Conservation (phyloP, 2,329 filamentous ascomycete species). For the Claviceps pusilla region DNA sequence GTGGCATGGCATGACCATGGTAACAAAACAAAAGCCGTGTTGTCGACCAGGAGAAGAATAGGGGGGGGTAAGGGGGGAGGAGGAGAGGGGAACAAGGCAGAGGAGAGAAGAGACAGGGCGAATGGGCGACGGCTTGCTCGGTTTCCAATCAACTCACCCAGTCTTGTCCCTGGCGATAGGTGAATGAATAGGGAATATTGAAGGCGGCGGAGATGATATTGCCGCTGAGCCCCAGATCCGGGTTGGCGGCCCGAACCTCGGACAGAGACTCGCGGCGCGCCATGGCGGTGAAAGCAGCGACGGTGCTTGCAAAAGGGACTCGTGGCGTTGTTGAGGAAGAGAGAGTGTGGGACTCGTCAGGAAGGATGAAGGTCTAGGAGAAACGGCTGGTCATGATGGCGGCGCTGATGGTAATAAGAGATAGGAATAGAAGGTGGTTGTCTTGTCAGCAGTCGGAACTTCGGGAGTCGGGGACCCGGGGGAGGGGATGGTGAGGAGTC, state of each 20-base stretch:
- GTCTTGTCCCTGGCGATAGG: conserved; percentile 42
- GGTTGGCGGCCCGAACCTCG: conserved; percentile 40
- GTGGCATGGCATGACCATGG: background rate
- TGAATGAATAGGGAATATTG: conserved; percentile 44
- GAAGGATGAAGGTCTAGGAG: background rate
- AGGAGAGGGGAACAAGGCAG: background rate
- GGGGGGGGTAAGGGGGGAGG: too few relatives aligned
- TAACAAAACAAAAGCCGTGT: background rate
- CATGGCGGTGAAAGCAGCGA: conserved; percentile 13
- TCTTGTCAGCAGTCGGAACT: background rate
- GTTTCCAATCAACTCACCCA: conserved; percentile 34
- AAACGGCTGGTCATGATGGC: background rate
- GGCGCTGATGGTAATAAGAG: conserved; percentile 3
- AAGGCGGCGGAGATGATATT: conserved; percentile 53
- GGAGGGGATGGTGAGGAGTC: background rate
- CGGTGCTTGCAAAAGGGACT: background rate
- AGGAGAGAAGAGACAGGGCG: background rate
- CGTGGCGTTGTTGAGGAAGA: background rate
- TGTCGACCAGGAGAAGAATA: background rate
- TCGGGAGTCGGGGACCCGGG: background rate
- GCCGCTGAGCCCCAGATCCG: conserved; percentile 43
- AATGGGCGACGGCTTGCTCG: background rate
- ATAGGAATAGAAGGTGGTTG: background rate
- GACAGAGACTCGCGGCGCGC: conserved; percentile 36
- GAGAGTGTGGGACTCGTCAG: too few relatives aligned